Percentiles rank a stretch among this genome's conserved stretches.
Evolutionary conservation across 2,329 filamentous ascomycete genomes (phyloP).

Genomic region (Dichotomopilus funicola): DNA sequence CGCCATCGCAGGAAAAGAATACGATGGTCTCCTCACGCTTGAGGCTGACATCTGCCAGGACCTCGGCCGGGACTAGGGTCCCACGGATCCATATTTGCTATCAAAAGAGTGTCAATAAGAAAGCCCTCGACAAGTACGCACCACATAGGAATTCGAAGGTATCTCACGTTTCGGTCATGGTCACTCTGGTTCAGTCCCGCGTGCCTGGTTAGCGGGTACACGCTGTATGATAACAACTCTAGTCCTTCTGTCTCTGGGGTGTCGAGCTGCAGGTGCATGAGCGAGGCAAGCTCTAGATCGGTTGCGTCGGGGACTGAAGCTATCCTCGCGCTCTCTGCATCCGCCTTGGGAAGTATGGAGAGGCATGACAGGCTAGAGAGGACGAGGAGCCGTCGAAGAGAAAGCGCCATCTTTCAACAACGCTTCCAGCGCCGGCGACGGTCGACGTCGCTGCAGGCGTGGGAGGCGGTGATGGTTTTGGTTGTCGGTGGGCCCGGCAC

Average conservation of each 20-base stretch:
- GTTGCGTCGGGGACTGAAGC: conserved; percentile 31
- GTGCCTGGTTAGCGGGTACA: conserved; percentile 40
- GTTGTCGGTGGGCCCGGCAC: not conserved
- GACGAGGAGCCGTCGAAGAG: conserved; percentile 28
- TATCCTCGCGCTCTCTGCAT: conserved; percentile 18
- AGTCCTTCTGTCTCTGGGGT: conserved; percentile 24
- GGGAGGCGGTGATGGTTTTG: conserved; percentile 9
- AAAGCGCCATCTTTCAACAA: conserved; percentile 22
- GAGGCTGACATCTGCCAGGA: conserved; percentile 37
- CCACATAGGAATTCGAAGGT: not conserved
- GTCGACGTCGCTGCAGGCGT: conserved; percentile 32
- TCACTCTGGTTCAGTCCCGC: conserved; percentile 38
- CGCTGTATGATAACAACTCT: conserved; percentile 25
- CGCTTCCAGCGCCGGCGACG: conserved; percentile 27
- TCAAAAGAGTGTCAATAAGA: conserved; percentile 6
- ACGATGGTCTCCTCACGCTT: conserved; percentile 37
- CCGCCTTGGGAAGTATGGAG: conserved; percentile 27
- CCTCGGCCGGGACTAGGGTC: conserved; percentile 37
- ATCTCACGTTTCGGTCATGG: conserved; percentile 32
- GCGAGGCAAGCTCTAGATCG: conserved; percentile 33
- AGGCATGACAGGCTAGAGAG: conserved; percentile 29
- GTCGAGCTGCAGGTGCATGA: conserved; percentile 37
- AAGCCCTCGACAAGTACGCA: not conserved
- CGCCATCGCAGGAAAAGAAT: conserved; percentile 51
- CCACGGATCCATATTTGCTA: conserved; percentile 41